These are phyloP conservation scores for Candida maris DNA, from an alignment of 805 yeast species.

Conservation along the genomic window DNA sequence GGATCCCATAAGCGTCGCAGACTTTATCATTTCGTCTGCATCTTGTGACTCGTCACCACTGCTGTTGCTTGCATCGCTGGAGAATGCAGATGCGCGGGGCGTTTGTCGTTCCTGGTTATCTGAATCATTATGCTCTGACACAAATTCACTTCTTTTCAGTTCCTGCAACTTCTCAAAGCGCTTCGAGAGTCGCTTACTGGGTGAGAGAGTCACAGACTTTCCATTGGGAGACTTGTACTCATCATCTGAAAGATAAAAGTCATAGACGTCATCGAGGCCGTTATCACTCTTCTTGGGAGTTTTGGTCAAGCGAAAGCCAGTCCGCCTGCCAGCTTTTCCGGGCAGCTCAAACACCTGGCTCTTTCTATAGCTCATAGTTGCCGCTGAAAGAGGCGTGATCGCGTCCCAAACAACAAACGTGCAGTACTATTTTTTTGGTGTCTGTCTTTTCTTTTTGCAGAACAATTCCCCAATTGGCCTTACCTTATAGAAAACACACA, in stretches of 20 bases:
- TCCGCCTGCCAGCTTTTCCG: slow-evolving; percentile 64
- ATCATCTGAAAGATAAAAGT: slow-evolving; percentile 53
- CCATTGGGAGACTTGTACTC: slow-evolving; percentile 33
- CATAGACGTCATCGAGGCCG: slow-evolving; percentile 67
- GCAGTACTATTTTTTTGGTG: too few species aligned
- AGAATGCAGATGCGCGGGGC: slow-evolving; percentile 1
- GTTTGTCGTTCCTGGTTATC: neutral
- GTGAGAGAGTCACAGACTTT: slow-evolving; percentile 10
- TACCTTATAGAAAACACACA: too few species aligned
- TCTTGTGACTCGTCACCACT: slow-evolving; percentile 19
- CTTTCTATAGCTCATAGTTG: slow-evolving; percentile 23
- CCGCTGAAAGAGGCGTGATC: neutral
- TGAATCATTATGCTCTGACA: slow-evolving; percentile 4
- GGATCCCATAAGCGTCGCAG: slow-evolving; percentile 29
- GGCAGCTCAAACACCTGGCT: slow-evolving; percentile 39
- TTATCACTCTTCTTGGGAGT: slow-evolving; percentile 50
- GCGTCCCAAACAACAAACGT: slow-evolving; percentile 1
- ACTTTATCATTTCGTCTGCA: slow-evolving; percentile 29
- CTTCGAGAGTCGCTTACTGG: slow-evolving; percentile 16
- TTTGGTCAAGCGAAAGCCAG: slow-evolving; percentile 43
- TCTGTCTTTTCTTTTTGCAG: too few species aligned
- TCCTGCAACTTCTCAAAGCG: slow-evolving; percentile 15
- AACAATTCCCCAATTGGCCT: too few species aligned
- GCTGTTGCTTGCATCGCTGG: slow-evolving; percentile 11
- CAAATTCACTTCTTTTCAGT: slow-evolving; percentile 6